Evolutionary conservation across 202 grass and related monocot species (phyloP), one percentile per base, ranked within the genome.

Genomic region (Brachypodium distachyon): DNA sequence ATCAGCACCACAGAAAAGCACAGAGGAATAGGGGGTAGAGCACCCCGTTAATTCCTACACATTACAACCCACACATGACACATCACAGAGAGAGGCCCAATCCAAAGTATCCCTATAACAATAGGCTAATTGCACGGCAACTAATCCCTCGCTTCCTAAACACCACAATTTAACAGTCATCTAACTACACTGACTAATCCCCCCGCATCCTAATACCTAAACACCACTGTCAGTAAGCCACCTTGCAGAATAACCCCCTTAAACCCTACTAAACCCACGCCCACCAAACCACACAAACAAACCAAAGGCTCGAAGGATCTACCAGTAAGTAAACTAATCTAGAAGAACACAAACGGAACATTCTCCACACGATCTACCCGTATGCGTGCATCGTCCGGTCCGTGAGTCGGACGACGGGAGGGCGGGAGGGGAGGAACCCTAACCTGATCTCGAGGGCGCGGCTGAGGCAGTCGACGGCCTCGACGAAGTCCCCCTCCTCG

Each of bases 371-470:
- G 25, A 51, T 16, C 31, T 42, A 14, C 54, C 62, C 3, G 16
- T 23, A 28, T 3, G 32, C 1, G 0, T 42, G 47, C 41, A 12
- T 67, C 10, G 23, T 3, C 19, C 33, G 9, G 34, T 33, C 8
- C 5, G 23, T 29, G 16, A 25, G 26, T 4, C 2, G 60, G 46
- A 5, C 14, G 4, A 58, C 21, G 44, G 14, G 1, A 2, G 1
- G 1, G 48, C 13, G 3, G 22, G 36, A 54, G 9, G 42, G 9
- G 16, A 1, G 19, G 25, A 85, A 70, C 52, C 78, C 78, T 83
- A 83, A 93, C 91, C 87, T 85, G 82, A 90, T 90, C 80, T 93
- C 84, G 72, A 93, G 87, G 74, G 91, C 84, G 25, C 82, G 82
- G 82, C 87, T 88, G 65, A 93, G 91, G 59, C 78, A 85, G 80